Conservation (phyloP, 2,329 filamentous ascomycete genomes). For the Mycosphaerella arachidis region DNA sequence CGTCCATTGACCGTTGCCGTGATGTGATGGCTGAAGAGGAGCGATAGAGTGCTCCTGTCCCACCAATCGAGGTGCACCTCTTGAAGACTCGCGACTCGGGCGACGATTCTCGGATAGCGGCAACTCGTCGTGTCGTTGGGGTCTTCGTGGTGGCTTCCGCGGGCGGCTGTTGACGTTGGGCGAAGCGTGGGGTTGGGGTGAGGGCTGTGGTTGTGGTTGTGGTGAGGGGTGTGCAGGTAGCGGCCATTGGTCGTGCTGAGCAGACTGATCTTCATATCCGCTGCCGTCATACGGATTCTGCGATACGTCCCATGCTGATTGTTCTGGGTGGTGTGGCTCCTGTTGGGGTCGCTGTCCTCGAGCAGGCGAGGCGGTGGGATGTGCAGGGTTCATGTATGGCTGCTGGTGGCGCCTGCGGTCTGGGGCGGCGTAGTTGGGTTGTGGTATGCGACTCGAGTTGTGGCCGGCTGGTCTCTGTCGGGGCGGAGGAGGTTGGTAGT, state of each 20-base stretch:
- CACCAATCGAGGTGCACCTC: conserved; percentile 14
- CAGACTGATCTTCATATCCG: conserved; percentile 21
- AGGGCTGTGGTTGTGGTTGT: not conserved
- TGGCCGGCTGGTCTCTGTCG: conserved; percentile 7
- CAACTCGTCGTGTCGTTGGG: conserved; percentile 25
- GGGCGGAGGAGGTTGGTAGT: not conserved
- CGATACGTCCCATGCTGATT: conserved; percentile 13
- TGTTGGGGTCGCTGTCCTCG: conserved; percentile 12
- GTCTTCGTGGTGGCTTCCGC: conserved; percentile 25
- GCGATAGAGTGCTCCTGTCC: conserved; percentile 17
- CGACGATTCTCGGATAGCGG: conserved; percentile 13
- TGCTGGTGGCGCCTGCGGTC: conserved; percentile 17
- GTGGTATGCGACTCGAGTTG: conserved; percentile 15
- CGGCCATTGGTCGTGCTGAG: conserved; percentile 25
- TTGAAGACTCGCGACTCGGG: conserved; percentile 14
- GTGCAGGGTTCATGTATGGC: conserved; percentile 18
- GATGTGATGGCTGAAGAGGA: conserved; percentile 18
- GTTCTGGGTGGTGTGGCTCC: conserved; percentile 11
- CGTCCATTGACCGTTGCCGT: conserved; percentile 29
- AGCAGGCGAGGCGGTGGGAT: conserved; percentile 6
- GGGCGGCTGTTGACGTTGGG: conserved; percentile 10
- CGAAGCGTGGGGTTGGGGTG: conserved; percentile 1
- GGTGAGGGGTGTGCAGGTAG: conserved; percentile 14
- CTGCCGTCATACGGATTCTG: conserved; percentile 26
- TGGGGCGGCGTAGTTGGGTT: conserved; percentile 6